Percentiles rank a stretch among this genome's conserved stretches.
phyloP scores from a whole-genome alignment of 2,329 filamentous ascomycete species.

The Apiospora saccharicola region DNA sequence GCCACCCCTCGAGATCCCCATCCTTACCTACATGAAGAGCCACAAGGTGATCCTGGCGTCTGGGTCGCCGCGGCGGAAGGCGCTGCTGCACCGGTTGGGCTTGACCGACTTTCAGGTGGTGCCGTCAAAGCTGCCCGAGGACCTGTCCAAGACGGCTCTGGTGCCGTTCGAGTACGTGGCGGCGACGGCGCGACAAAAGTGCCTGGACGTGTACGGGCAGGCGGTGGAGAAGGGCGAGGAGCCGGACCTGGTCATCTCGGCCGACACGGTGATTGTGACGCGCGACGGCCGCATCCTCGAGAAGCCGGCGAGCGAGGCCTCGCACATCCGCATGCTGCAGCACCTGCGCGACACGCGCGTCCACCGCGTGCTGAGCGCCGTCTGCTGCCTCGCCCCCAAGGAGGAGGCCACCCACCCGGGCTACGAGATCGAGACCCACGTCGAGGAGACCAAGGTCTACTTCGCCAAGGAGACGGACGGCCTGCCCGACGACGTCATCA shows the following conservation, averaged over 20 bases:
- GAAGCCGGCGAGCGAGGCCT: slow-evolving; percentile 83
- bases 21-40: slow-evolving; percentile 76
- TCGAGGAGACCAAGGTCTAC: slow-evolving; percentile 90
- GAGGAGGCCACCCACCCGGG: slow-evolving; percentile 84
- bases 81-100: slow-evolving; percentile 83
- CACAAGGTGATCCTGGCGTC: slow-evolving; percentile 91
- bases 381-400: slow-evolving; percentile 83
- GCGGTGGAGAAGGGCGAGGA: slow-evolving; percentile 60
- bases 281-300: slow-evolving; percentile 81
- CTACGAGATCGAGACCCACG: slow-evolving; percentile 80
- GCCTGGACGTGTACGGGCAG: slow-evolving; percentile 71
- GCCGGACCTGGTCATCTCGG: slow-evolving; percentile 84
- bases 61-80: slow-evolving; percentile 82
- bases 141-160: slow-evolving; percentile 78
- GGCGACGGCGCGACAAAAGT: slow-evolving; percentile 85
- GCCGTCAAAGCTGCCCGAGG: slow-evolving; percentile 83
- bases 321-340: slow-evolving; percentile 86
- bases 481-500: slow-evolving; percentile 79
- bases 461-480: slow-evolving; percentile 73
- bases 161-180: slow-evolving; percentile 91
- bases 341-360: slow-evolving; percentile 76
- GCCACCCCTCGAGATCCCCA: slow-evolving; percentile 79
- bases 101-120: slow-evolving; percentile 83
- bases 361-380: slow-evolving; percentile 87
- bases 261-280: slow-evolving; percentile 89